Percentiles rank a stretch among this genome's conserved stretches.
phyloP scores from a whole-genome alignment of 139 green algal species.

The Picochlorum sp. region DNA sequence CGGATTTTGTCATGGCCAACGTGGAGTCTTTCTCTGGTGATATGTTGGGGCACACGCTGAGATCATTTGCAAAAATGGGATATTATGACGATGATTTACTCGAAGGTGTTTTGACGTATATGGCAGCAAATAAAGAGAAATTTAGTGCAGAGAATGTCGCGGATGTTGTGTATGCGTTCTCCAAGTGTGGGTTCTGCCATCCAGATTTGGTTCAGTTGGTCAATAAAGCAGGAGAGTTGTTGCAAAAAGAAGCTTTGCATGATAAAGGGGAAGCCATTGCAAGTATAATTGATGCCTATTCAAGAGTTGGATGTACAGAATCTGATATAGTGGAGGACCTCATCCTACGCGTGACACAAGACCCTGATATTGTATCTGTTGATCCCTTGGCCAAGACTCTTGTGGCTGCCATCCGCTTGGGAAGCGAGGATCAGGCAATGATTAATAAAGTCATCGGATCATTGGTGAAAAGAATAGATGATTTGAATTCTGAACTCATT shows the following conservation, averaged over 20 bases:
- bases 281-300: constrained; percentile 32
- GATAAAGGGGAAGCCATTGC: constrained; percentile 24
- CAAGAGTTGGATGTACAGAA: constrained; percentile 25
- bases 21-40: constrained; percentile 24
- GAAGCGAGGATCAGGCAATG: constrained; percentile 18
- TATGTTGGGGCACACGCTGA: constrained; percentile 25
- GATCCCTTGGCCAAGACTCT: constrained; percentile 24
- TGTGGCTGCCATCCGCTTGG: constrained; percentile 20
- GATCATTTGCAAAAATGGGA: constrained; percentile 22
- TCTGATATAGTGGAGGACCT: constrained; percentile 26
- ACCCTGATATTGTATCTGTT: constrained; percentile 5
- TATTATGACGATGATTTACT: constrained; percentile 29
- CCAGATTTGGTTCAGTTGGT: constrained; percentile 26
- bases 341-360: constrained; percentile 7
- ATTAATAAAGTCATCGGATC: constrained; percentile 17
- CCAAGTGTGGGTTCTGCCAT: constrained; percentile 29
- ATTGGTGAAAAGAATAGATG: constrained; percentile 9
- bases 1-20: constrained; percentile 16
- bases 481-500: constrained; percentile 15
- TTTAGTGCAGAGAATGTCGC: constrained; percentile 30
- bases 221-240: constrained; percentile 11
- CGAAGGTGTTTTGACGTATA: constrained; percentile 17
- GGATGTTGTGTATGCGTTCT: constrained; percentile 31
- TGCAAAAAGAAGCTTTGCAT: constrained; percentile 19
- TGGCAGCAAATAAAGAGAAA: constrained; percentile 14